Evolutionary conservation across 306 rosid genomes (phyloP), one percentile per base, ranked within the genome.

Genomic region (Ammopiptanthus mongolicus): DNA sequence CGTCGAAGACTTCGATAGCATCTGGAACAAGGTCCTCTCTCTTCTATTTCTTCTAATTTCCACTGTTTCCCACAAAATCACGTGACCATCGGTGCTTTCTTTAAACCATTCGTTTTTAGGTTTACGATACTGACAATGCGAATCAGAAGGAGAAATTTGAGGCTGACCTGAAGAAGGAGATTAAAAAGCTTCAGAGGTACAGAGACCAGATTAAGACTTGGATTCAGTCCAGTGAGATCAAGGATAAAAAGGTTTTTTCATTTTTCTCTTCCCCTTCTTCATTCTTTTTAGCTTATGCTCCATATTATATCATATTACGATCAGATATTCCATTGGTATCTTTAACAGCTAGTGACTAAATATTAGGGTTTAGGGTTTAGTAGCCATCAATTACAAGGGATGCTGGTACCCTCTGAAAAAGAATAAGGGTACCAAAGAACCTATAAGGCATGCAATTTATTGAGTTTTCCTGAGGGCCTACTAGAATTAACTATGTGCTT

Each of bases 131-230:
- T 14, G 96, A 91, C 74, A 91, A 91, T 86, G 92, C 93, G 18
- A 91, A 91, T 76, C 97, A 91, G 91, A 91, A 89, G 84, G 97
- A 91, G 83, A 91, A 91, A 79, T 91, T 91, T 73, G 97, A 91
- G 80, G 93, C 97, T 13, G 97, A 91, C 86, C 82, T 91, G 82
- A 91, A 91, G 87, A 91, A 91, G 82, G 97, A 91, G 85, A 91
- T 91, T 61, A 91, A 91, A 83, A 91, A 91, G 86, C 93, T 91
- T 3, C 97, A 91, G 86, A 81, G 97, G 79, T 91, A 91, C 44
- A 81, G 97, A 47, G 97, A 91, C 61, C 97, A 91, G 81, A 91
- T 91, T 74, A 91, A 89, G 83, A 91, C 96, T 21, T 91, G 96
- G 97, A 91, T 91, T 65, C 97, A 91, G 85, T 91, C 97, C 58